A percentile compares a stretch with the other conserved stretches of the same genome.
These are phyloP conservation scores for Aegilops bicornis DNA, from an alignment of 176 grass and related monocot species.

Conservation along the genomic window DNA sequence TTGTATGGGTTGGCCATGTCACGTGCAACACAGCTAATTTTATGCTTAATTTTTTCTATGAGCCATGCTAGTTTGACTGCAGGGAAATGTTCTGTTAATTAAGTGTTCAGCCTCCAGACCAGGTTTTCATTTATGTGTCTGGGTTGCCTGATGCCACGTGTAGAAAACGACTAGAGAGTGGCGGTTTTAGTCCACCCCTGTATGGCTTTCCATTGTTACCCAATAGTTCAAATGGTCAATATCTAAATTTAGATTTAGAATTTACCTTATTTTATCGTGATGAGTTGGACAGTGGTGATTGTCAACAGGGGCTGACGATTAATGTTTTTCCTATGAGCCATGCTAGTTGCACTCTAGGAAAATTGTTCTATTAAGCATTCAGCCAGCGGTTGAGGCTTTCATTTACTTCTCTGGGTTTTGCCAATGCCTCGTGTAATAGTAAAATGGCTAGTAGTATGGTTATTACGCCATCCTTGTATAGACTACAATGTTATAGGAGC, in stretches of 20 bases:
- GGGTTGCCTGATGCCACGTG: too few relatives aligned
- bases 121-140: too few relatives aligned
- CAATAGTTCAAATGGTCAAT: not conserved
- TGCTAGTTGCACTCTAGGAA: not conserved
- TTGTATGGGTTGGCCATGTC: too few relatives aligned
- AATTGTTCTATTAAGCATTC: not conserved
- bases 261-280: not conserved
- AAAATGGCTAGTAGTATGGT: not conserved
- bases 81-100: too few relatives aligned
- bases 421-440: not conserved
- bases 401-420: not conserved
- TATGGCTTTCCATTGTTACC: not conserved
- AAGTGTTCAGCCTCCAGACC: too few relatives aligned
- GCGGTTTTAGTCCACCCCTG: too few relatives aligned
- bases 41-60: too few relatives aligned
- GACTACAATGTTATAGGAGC: too few relatives aligned
- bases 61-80: too few relatives aligned
- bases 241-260: not conserved
- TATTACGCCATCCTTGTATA: too few relatives aligned
- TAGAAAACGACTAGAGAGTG: too few relatives aligned
- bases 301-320: not conserved
- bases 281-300: not conserved
- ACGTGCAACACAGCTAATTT: too few relatives aligned
- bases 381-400: not conserved
- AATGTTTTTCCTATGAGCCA: not conserved